Percentiles rank a stretch among this genome's conserved stretches.
These are phyloP conservation scores for Acanthochlamys bracteata DNA, from an alignment of 106 monocot species.

Conservation along the genomic window DNA sequence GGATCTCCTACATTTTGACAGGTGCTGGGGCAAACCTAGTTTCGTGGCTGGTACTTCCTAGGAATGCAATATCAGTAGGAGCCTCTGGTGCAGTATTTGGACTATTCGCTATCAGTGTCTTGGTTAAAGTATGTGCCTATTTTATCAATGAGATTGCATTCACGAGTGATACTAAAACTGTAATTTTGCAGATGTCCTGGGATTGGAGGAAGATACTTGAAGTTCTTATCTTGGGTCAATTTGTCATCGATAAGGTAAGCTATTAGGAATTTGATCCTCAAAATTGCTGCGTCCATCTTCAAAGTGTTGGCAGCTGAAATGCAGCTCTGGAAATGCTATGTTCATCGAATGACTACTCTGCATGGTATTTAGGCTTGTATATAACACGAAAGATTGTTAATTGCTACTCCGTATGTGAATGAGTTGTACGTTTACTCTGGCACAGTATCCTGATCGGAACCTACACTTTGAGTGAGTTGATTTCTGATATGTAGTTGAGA, in stretches of 20 bases:
- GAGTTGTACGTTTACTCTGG: too few relatives aligned
- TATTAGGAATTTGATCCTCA: not conserved
- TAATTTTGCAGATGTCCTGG: slow-evolving; percentile 68
- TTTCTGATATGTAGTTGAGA: too few relatives aligned
- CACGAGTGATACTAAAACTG: too few relatives aligned
- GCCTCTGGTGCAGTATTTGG: slow-evolving; percentile 99
- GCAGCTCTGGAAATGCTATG: too few relatives aligned
- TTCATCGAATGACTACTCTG: too few relatives aligned
- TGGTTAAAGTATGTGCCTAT: slow-evolving; percentile 65
- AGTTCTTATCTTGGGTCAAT: slow-evolving; percentile 94
- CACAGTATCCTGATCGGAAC: too few relatives aligned
- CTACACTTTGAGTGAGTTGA: too few relatives aligned
- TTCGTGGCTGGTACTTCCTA: slow-evolving; percentile 92
- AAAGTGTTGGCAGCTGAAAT: too few relatives aligned
- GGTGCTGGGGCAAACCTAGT: slow-evolving; percentile 95
- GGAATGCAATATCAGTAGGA: slow-evolving; percentile 72
- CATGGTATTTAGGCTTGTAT: too few relatives aligned
- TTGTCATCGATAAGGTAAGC: slow-evolving; percentile 87
- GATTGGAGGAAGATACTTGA: slow-evolving; percentile 99
- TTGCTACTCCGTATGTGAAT: too few relatives aligned
- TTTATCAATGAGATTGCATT: not conserved
- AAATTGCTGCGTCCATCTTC: too few relatives aligned
- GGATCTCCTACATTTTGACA: slow-evolving; percentile 91
- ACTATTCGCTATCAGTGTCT: slow-evolving; percentile 90
- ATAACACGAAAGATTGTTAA: too few relatives aligned